Evolutionary conservation across 805 yeast genomes (phyloP).

Genomic region (Huiozyma sinensis): DNA sequence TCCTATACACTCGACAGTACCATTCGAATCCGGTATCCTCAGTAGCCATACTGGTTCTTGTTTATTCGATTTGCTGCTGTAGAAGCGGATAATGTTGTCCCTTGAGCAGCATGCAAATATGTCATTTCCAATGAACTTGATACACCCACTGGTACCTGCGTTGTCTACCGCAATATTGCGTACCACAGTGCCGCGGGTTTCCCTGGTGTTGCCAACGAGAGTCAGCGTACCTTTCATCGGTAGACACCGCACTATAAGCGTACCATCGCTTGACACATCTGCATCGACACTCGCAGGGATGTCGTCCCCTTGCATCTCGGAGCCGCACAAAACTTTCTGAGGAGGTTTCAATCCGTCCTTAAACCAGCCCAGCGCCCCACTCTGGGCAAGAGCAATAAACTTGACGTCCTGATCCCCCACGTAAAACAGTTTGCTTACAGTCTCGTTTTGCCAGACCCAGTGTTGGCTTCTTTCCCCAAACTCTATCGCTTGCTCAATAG

Average conservation of each 20-base stretch:
- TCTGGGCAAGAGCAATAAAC: constrained; percentile 18
- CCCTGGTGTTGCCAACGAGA: constrained; percentile 14
- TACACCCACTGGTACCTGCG: background rate
- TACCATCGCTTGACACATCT: constrained; percentile 5
- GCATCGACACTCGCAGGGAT: no score
- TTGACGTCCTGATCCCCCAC: constrained; percentile 21
- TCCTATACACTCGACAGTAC: constrained; percentile 15
- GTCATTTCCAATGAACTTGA: constrained; percentile 17
- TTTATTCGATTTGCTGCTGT: no score
- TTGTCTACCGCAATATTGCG: constrained; percentile 10
- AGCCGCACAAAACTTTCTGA: constrained; percentile 9
- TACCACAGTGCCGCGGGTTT: constrained; percentile 15
- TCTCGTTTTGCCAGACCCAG: constrained; percentile 23
- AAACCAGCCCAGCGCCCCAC: constrained; percentile 27
- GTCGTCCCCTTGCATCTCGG: constrained; percentile 1
- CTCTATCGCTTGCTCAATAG: constrained; percentile 3
- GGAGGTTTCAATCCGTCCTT: constrained; percentile 18
- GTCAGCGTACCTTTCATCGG: background rate
- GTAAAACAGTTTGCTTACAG: constrained; percentile 14
- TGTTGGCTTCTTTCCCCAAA: constrained; percentile 12
- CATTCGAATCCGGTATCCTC: constrained; percentile 11
- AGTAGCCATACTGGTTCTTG: constrained; percentile 12
- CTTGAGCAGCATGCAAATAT: constrained; percentile 18
- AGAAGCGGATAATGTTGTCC: constrained; percentile 8
- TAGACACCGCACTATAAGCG: background rate